Conservation (phyloP, 2,329 filamentous ascomycete genomes). For the Pseudogymnoascus sp. region DNA sequence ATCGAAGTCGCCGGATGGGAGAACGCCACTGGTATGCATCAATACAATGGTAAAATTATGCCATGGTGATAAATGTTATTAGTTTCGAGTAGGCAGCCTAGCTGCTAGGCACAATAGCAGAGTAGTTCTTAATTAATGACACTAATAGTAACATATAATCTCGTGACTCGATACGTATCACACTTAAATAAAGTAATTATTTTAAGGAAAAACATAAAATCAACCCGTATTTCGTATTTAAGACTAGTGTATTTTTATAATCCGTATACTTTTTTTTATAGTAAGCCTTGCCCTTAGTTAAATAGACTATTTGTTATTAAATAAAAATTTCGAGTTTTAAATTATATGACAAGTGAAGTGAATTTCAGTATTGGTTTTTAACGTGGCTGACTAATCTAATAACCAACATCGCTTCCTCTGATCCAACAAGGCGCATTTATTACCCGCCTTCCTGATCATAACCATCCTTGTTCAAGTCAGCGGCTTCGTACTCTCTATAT, state of each 20-base stretch:
- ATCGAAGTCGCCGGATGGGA: conserved; percentile 12
- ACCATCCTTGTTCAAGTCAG: not conserved
- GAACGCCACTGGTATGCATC: conserved; percentile 7
- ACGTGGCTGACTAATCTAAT: not conserved
- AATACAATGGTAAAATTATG: conserved; percentile 5
- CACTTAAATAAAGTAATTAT: too few relatives aligned
- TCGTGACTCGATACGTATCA: too few relatives aligned
- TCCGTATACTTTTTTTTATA: too few relatives aligned
- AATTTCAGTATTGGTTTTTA: not conserved
- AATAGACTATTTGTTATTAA: not conserved
- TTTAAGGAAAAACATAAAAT: too few relatives aligned
- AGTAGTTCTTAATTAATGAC: too few relatives aligned
- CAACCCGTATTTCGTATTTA: too few relatives aligned
- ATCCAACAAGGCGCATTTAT: not conserved
- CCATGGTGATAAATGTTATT: conserved; percentile 10
- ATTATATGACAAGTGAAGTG: not conserved
- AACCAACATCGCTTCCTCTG: not conserved
- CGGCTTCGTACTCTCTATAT: not conserved
- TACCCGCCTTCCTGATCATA: not conserved
- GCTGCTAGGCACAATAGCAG: too few relatives aligned
- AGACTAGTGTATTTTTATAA: too few relatives aligned
- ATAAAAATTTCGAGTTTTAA: not conserved
- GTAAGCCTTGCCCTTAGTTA: not conserved
- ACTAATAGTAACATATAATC: too few relatives aligned
- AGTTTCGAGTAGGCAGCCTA: not conserved